Evolutionary conservation across 352 stramenopile genomes (phyloP), one percentile per base, ranked within the genome.

Genomic region (Peronospora farinosa): DNA sequence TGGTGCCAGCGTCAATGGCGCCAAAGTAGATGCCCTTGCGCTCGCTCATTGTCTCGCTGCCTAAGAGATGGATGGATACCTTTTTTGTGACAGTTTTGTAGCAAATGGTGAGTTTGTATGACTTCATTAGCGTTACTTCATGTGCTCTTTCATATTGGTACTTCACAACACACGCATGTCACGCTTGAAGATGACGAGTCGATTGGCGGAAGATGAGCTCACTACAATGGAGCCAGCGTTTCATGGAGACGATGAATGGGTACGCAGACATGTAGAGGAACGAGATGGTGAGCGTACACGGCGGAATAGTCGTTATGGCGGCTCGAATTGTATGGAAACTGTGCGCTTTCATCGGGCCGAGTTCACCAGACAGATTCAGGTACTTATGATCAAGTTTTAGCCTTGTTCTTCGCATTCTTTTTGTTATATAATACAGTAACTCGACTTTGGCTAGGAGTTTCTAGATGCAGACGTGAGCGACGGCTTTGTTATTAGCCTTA

Each of bases 1-100:
- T 53, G 16, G 47, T 47, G 40, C 48, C 47, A 31, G 55, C 57
- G 30, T 68, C 63, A 55, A 93, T 88, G 50, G 78, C 59, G 37
- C 82, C 82, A 58, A 86, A 93, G 78, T 82, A 89, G 63, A 93
- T 93, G 60, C 70, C 72, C 61, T 80, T 78, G 35, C 79, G 82
- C 59, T 90, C 78, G 42, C 54, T 52, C 78, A 90, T 37, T 39
- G 37, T 30, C 1, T 13, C 8, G 19, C n/a, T 12, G 19, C 19
- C 19, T 21, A 21, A 21, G 19, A 4, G 21, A 23, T 23, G 21
- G 23, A 27, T 27, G 23, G 23, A 27, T 27, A 27, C 23, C 23
- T 27, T 27, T 27, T 27, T 27, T 21, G 19, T 21, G 1, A 21
- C 19, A 1, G 19, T 1, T 21, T 21, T 27, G 23, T 5, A 27